These are phyloP conservation scores for Backusella macrospora DNA, from an alignment of 192 early-diverging fungal genomes.

Conservation along the genomic window DNA sequence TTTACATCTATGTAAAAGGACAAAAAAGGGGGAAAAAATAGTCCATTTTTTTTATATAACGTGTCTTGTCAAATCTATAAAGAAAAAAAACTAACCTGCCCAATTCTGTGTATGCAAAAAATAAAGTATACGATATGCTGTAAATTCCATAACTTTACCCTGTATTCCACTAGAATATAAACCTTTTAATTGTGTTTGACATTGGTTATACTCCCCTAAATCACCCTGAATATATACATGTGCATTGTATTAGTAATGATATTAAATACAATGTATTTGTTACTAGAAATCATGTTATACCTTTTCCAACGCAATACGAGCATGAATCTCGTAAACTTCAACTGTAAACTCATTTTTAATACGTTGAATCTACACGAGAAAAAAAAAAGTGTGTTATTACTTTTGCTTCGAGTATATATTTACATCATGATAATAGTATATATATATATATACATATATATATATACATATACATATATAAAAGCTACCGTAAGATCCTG, in stretches of 20 bases:
- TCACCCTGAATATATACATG: slow-evolving; percentile 62
- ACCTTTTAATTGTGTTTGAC: slow-evolving; percentile 91
- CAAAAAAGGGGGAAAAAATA: neutral
- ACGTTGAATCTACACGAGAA: slow-evolving; percentile 69
- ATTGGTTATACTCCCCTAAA: slow-evolving; percentile 97
- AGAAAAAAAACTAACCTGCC: slow-evolving; percentile 55
- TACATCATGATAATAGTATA: neutral
- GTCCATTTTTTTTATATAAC: neutral
- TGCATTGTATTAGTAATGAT: neutral
- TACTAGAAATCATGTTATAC: slow-evolving; percentile 36
- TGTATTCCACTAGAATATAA: slow-evolving; percentile 74
- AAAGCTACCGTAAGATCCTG: slow-evolving; percentile 89
- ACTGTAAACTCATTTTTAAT: slow-evolving; percentile 95
- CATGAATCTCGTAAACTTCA: slow-evolving; percentile 93
- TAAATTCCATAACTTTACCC: slow-evolving; percentile 88
- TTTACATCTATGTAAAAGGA: slow-evolving; percentile 68
- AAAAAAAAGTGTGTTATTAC: neutral
- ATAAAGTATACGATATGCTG: slow-evolving; percentile 93
- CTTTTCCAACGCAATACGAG: slow-evolving; percentile 93
- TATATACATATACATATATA: neutral
- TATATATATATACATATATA: too few species aligned
- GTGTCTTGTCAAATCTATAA: neutral
- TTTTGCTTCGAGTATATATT: neutral
- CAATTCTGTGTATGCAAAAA: slow-evolving; percentile 85
- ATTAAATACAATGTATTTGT: neutral